A percentile compares a stretch with the other conserved stretches of the same genome.
Conservation (phyloP, 257 asterid species). For the Penstemon barbatus region DNA sequence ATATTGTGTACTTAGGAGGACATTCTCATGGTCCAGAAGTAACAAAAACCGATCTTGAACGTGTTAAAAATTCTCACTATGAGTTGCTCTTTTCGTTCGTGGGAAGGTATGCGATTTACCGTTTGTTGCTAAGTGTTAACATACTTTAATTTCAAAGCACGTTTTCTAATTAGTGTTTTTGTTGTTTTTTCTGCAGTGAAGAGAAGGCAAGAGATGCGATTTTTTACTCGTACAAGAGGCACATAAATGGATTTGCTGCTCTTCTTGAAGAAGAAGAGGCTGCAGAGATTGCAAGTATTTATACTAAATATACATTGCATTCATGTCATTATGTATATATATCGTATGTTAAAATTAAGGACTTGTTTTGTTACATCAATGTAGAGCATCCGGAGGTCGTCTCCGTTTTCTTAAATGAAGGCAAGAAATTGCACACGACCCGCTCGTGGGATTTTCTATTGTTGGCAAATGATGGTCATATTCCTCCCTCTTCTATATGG, state of each 20-base stretch:
- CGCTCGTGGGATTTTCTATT: constrained; percentile 73
- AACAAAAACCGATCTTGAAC: constrained; percentile 42
- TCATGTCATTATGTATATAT: background rate
- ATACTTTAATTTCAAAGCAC: background rate
- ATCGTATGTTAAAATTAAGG: background rate
- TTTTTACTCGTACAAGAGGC: constrained; percentile 57
- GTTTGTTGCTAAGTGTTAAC: background rate
- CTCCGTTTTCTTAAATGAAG: constrained; percentile 53
- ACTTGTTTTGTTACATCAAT: background rate
- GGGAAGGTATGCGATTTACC: constrained; percentile 48
- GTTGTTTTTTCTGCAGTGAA: constrained; percentile 34
- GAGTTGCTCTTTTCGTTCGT: constrained; percentile 54
- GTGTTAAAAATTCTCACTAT: constrained; percentile 51
- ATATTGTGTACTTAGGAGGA: constrained; percentile 76
- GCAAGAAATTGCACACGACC: constrained; percentile 63
- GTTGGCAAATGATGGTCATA: constrained; percentile 44
- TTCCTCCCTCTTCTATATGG: constrained; percentile 53
- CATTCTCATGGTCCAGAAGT: constrained; percentile 64
- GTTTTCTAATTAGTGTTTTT: background rate
- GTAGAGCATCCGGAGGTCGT: constrained; percentile 65
- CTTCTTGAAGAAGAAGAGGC: constrained; percentile 71
- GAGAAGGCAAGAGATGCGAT: constrained; percentile 65
- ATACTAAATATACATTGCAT: background rate
- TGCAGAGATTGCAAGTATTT: constrained; percentile 48
- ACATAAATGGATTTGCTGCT: constrained; percentile 82